Evolutionary conservation across 1,284 basidiomycete genomes (phyloP).

Genomic region (Polyporus tsugae): DNA sequence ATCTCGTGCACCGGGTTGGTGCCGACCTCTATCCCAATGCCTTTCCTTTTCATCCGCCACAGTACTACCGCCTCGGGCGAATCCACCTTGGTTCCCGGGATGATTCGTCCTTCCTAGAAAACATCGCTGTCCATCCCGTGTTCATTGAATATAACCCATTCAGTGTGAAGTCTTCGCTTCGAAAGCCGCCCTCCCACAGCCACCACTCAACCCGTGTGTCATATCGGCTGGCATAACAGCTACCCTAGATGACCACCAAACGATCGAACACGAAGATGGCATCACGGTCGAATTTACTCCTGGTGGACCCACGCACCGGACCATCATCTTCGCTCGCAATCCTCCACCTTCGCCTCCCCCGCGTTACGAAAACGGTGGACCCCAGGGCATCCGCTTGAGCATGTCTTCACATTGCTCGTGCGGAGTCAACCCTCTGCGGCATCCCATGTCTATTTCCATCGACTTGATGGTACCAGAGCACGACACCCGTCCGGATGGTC

Average conservation of each 20-base stretch:
- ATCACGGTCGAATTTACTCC: constrained; percentile 13
- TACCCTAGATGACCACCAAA: not conserved
- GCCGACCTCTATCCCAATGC: not conserved
- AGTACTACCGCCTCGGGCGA: constrained; percentile 11
- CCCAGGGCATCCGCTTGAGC: constrained; percentile 13
- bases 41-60: not conserved
- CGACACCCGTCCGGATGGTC: not conserved
- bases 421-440: constrained; percentile 2
- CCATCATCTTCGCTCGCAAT: constrained; percentile 14
- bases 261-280: not conserved
- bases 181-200: not conserved
- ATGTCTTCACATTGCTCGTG: constrained; percentile 8
- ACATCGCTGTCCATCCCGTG: not conserved
- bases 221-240: constrained; percentile 4
- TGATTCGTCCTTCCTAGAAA: not conserved
- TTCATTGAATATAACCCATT: not conserved
- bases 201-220: not conserved
- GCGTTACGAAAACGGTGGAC: not conserved
- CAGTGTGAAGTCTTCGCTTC: not conserved
- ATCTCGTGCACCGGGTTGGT: constrained; percentile 10
- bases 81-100: not conserved
- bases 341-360: not conserved
- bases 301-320: not conserved
- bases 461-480: constrained; percentile 13
- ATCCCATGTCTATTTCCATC: constrained; percentile 6